Base-by-base conservation (phyloP, 495 filamentous ascomycete species). In the Penicillium salamii region DNA sequence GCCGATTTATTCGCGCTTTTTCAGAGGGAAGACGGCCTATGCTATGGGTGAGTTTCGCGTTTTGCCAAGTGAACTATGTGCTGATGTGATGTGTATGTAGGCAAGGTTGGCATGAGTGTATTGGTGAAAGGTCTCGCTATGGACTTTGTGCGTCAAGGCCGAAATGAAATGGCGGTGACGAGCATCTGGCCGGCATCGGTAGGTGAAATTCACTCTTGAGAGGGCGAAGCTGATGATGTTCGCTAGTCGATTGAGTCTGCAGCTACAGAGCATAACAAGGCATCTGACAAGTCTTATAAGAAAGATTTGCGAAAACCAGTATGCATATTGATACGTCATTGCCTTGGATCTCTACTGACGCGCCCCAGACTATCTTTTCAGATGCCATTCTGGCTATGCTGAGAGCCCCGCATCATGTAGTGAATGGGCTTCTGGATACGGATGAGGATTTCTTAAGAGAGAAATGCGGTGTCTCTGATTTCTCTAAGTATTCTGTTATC, bases 21-120 rank as follows among this genome's bases (percentile, higher is more conserved):
- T 92, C 59, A 65, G 87, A 3, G 90, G 90, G 8, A 95, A 95
- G 77, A 89, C 88, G 1, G 88, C 85, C 14, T 95, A 95, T 70
- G 89, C 90, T 0, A 85, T 93, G 76, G 87, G 88, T 42, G 54
- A 52, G 67, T 65, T 39, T 33, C 13, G 28, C 40, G n/a, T 28
- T 36, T 28, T n/a, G 8, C 5, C 1, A 24, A 35, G 31, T 34
- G n/a, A 21, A 5, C 3, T 17, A 46, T 43, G 26, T 36, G 13
- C 42, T 42, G 43, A 38, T 26, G 13, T 17, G n/a, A 21, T 21
- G 18, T 36, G n/a, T 36, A 7, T 42, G 33, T 50, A 74, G 71
- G 71, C 20, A 95, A 95, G 61, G 81, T 91, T 13, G 87, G 74
- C 13, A 95, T 95, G 90, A 85, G 80, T 63, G 86, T 91, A 13